Evolutionary conservation across 2,329 filamentous ascomycete genomes (phyloP).

Genomic region (Reticulascus tulasneorum): DNA sequence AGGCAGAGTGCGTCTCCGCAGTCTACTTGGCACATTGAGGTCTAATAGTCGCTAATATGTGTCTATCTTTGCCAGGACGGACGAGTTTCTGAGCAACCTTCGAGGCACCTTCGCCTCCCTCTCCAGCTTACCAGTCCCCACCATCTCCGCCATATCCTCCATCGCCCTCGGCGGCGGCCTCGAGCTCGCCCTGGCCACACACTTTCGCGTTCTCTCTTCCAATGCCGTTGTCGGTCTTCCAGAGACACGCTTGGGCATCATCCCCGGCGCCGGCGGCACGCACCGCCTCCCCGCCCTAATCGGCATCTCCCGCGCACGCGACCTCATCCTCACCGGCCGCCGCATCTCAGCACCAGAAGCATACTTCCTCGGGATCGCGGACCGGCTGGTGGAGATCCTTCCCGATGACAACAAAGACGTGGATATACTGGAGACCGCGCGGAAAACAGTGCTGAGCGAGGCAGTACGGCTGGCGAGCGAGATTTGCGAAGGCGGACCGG

Average conservation of each 20-base stretch:
- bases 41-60: neutral
- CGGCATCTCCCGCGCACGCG: constrained; percentile 75
- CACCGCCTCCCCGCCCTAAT: constrained; percentile 80
- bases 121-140: constrained; percentile 75
- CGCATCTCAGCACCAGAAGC: constrained; percentile 79
- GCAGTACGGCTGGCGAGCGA: constrained; percentile 74
- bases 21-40: neutral
- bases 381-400: constrained; percentile 77
- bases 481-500: constrained; percentile 85
- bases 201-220: constrained; percentile 82
- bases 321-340: constrained; percentile 87
- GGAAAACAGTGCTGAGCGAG: constrained; percentile 67
- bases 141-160: constrained; percentile 82
- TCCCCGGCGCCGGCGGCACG: constrained; percentile 91
- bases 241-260: constrained; percentile 88
- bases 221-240: constrained; percentile 78
- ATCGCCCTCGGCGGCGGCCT: constrained; percentile 88
- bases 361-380: constrained; percentile 85
- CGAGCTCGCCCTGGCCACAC: constrained; percentile 84
- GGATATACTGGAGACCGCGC: constrained; percentile 52
- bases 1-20: constrained; percentile 62
- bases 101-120: constrained; percentile 72
- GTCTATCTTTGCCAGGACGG: constrained; percentile 55
- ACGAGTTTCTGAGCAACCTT: constrained; percentile 72
- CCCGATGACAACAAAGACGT: constrained; percentile 35